Evolutionary conservation across 176 grass and related monocot genomes (phyloP), one percentile per base, ranked within the genome.

Genomic region (Ampelocalamus luodianensis): DNA sequence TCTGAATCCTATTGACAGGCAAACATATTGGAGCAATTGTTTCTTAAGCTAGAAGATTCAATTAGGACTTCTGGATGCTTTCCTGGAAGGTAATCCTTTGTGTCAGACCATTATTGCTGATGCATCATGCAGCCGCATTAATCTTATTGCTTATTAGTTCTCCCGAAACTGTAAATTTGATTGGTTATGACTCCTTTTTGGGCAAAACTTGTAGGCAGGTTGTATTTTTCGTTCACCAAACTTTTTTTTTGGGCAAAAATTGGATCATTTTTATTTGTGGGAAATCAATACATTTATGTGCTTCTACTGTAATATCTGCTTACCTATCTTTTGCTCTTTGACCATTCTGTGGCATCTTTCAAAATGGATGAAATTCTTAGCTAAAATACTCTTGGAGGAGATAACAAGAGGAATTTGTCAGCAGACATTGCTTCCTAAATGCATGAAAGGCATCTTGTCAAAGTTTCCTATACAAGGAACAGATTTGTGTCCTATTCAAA

Each of bases 41-140:
- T 99, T 89, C 93, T 99, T 89, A 92, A 96, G 54, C 78, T 99
- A 66, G 96, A 94, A 78, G 86, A 92, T 71, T 90, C 93, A 67
- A 85, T 99, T 72, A 94, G 75, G 78, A 88, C 74, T 85, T 91
- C 88, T 48, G 93, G 93, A 70, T 92, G 76, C 93, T 99, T 99
- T 86, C 96, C 91, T 78, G 96, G 91, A 94, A 94, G 96, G 96
- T 99, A 96, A 92, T 86, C 77, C n/a, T 12, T 64, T 62, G 36
- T 80, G 17, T 61, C 59, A 10, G 27, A 45, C 22, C 7, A 79
- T 44, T 71, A 56, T 82, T 74, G 14, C 34, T 15, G 7, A 63
- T 48, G 66, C 36, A 65, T 53, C 45, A n/a, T 56, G 44, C 58
- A 71, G 24, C 74, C 44, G 72, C 59, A 58, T 68, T 67, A 22